These are phyloP conservation scores for Aureobasidium sp. DNA, from an alignment of 2,329 filamentous ascomycete genomes.

Conservation along the genomic window DNA sequence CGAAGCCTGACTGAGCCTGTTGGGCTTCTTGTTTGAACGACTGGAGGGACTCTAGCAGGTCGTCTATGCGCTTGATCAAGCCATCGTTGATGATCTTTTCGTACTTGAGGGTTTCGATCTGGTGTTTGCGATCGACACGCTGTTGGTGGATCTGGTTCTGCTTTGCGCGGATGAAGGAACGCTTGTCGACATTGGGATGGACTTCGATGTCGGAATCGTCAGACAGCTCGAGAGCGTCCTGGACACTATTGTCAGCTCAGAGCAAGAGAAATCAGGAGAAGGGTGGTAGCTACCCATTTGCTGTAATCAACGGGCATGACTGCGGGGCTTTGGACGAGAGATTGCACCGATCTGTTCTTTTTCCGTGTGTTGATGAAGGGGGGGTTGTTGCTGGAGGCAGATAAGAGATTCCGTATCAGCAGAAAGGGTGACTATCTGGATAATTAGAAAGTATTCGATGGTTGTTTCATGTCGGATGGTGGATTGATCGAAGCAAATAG, in stretches of 20 bases:
- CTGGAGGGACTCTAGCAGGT: slow-evolving; percentile 64
- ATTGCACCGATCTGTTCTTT: background rate
- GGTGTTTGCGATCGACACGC: slow-evolving; percentile 71
- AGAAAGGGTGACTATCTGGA: background rate
- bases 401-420: background rate
- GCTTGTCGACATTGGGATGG: slow-evolving; percentile 97
- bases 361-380: too few relatives aligned
- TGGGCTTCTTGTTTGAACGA: slow-evolving; percentile 56
- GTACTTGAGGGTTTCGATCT: slow-evolving; percentile 88
- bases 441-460: background rate
- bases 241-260: slow-evolving; percentile 4
- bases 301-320: slow-evolving; percentile 58
- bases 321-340: background rate
- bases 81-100: slow-evolving; percentile 90
- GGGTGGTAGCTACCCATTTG: slow-evolving; percentile 50
- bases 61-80: slow-evolving; percentile 72
- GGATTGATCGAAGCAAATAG: background rate
- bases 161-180: slow-evolving; percentile 96
- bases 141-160: slow-evolving; percentile 95
- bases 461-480: background rate
- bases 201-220: slow-evolving; percentile 98
- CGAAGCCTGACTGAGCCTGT: slow-evolving; percentile 53
- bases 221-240: slow-evolving; percentile 90
- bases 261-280: background rate
- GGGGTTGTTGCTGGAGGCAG: background rate